Evolutionary conservation across 2,329 filamentous ascomycete species (phyloP), one percentile per base, ranked within the genome.

Genomic region (Pezizomycotina sp.): DNA sequence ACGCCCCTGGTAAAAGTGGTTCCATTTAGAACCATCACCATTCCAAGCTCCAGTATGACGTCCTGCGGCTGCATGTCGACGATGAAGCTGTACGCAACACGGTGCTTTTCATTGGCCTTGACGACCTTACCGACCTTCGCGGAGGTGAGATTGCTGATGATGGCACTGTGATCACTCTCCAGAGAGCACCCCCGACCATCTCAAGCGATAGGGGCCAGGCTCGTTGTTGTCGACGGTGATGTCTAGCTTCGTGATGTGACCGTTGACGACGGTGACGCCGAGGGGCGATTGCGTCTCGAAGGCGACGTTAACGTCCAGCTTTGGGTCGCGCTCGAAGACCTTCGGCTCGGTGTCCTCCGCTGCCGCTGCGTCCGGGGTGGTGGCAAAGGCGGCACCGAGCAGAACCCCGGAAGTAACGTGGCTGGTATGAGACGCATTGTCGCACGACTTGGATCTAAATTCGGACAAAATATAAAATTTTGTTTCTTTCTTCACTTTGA

Each of bases 41-140:
- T 77, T 21, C 76, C 62, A 32, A 98, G 63, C 57, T 77, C 74
- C 42, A 98, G 64, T 45, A 68, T 68, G 51, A 95, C 65, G 51
- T 95, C 82, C 63, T 89, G 81, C 42, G 89, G 86, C 58, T 89
- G 77, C 71, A 95, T 76, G 58, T 95, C 86, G 40, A 78, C 82
- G 34, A 74, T 71, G 60, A 95, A 93, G 50, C 70, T 71, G 66
- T 81, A 98, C 27, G 79, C 74, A 18, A 92, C 59, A 44, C 68
- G 73, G 62, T 79, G 70, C 56, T 74, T 74, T 61, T 34, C 47
- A n/a, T 43, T 33, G n/a, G 25, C 16, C 3, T 41, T 21, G 13
- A 37, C 37, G 26, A 46, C 30, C 6, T 32, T 38, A 8, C 31
- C 35, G 19, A 48, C 24, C 34, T 48, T 48, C 48, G 75, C 66